Percentiles rank a stretch among this genome's conserved stretches.
Conservation (phyloP, 768 basidiomycete species). For the Dacryopinax spathularia region DNA sequence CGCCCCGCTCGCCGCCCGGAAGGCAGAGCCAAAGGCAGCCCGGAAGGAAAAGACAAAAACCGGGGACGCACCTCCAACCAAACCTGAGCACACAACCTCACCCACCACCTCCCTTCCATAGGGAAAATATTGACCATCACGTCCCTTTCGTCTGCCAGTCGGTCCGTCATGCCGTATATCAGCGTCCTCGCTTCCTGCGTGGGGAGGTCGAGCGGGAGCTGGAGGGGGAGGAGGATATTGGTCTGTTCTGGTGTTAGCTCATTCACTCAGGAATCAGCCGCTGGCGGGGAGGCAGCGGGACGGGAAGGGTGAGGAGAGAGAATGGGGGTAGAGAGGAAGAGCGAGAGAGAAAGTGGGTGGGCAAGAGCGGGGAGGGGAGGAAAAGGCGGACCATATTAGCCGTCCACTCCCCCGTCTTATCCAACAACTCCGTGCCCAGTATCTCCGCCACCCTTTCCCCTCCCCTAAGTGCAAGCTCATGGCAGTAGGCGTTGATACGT, state of each 20-base stretch:
- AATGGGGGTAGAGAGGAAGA: too few relatives aligned
- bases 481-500: conserved; percentile 56
- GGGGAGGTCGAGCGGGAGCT: background rate
- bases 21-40: background rate
- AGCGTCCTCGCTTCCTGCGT: background rate
- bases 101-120: background rate
- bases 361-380: too few relatives aligned
- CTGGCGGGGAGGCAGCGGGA: too few relatives aligned
- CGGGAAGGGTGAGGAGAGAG: too few relatives aligned
- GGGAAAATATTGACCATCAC: background rate
- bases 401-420: conserved; percentile 37
- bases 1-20: too few relatives aligned
- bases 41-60: too few relatives aligned
- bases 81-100: background rate
- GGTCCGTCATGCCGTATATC: background rate
- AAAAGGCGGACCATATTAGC: conserved; percentile 67
- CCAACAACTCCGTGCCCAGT: conserved; percentile 49
- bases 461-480: conserved; percentile 50
- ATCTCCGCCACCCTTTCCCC: conserved; percentile 39
- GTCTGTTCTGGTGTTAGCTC: too few relatives aligned
- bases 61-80: background rate
- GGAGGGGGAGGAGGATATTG: background rate
- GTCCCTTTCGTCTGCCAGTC: background rate
- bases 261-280: too few relatives aligned
- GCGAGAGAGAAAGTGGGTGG: too few relatives aligned